Base-by-base conservation (phyloP, 306 rosid genomes). In the Cucurbita ficifolia region DNA sequence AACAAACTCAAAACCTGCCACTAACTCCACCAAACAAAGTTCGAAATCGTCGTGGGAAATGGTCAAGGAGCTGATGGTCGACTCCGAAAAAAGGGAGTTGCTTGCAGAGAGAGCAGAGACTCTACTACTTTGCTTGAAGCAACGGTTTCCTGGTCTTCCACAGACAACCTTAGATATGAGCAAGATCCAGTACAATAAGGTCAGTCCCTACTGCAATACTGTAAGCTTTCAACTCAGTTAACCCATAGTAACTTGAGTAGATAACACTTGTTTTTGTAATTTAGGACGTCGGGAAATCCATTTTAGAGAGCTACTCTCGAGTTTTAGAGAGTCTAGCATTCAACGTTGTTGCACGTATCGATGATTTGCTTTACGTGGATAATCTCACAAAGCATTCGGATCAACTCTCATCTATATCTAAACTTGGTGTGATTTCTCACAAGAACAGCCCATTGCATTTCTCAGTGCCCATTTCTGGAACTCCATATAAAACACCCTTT, bases 151-250 rank as follows among this genome's bases (percentile, higher is more conserved):
- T 0, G 96, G 93, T 77, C 99, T 95, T 79, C 96, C 97, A 77
- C 99, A 91, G 83, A 86, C 99, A 4, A 45, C 92, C 73, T 76
- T 95, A 17, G 99, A 95, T 54, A 88, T 87, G 89, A 89, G 91
- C 88, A 95, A 95, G 86, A 91, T 95, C 76, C 99, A 95, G 80
- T 79, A 84, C 88, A 95, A 95, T 76, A 95, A 95, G 97, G 99
- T 54, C 17, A 19, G 42, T 38, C 57, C 39, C 72, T 43, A 46
- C 49, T 33, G 1, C 19, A 78, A 50, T 10, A 6, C 2, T 29
- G 65, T 33, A 33, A 73, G 33, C 50, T 49, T 35, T 39, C 3
- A 10, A 17, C 13, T 70, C 36, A 4, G 50, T 52, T 19, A 54
- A 57, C 55, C 8, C 22, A 24, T 17, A 3, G 42, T 24, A 69